Conservation (phyloP, 202 grass and related monocot genomes). For the Musa balbisiana region DNA sequence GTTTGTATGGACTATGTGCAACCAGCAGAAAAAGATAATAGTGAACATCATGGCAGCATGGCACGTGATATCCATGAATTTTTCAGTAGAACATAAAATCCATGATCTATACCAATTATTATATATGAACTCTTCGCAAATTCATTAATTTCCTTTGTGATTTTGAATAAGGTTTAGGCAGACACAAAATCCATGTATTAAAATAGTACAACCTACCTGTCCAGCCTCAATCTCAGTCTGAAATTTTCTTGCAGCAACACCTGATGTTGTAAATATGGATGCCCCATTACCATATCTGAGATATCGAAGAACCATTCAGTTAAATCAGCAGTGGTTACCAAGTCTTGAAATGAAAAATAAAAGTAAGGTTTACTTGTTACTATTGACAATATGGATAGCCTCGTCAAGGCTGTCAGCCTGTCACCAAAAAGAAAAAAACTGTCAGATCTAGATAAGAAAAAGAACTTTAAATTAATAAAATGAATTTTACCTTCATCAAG, state of each 20-base stretch:
- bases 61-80: no score
- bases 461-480: not conserved
- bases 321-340: not conserved
- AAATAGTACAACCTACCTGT: constrained; percentile 35
- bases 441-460: constrained; percentile 4
- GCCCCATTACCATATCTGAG: constrained; percentile 85
- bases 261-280: constrained; percentile 93
- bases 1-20: no score
- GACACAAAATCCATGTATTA: not conserved
- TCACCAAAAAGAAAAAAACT: constrained; percentile 14
- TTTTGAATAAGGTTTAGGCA: no score
- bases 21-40: no score
- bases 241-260: constrained; percentile 73
- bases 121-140: no score
- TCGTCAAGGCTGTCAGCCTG: constrained; percentile 87
- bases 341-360: constrained; percentile 1
- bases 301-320: constrained; percentile 21
- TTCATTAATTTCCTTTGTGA: no score
- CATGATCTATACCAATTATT: no score
- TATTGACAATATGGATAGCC: constrained; percentile 83
- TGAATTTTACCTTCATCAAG: constrained; percentile 71
- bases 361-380: constrained; percentile 56
- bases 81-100: no score
- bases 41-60: no score
- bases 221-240: constrained; percentile 92